Evolutionary conservation across 2,329 filamentous ascomycete species (phyloP).

Genomic region (Talaromyces sp.): DNA sequence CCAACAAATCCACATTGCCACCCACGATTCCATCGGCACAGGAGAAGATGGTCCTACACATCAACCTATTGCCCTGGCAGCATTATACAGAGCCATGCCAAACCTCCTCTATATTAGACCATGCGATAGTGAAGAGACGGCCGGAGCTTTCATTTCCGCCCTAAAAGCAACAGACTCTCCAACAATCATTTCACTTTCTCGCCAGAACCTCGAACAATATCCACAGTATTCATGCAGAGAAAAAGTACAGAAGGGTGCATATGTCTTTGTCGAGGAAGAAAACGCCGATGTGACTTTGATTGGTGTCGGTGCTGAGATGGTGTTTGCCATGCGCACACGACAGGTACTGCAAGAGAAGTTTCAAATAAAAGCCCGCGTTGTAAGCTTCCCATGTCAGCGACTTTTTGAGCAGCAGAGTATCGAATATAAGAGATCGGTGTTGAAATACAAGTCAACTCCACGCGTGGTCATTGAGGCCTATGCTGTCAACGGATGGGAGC

Average conservation of each 20-base stretch:
- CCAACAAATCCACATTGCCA: slow-evolving; percentile 60
- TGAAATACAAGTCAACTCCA: slow-evolving; percentile 42
- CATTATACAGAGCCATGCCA: slow-evolving; percentile 62
- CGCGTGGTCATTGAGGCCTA: slow-evolving; percentile 53
- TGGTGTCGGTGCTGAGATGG: slow-evolving; percentile 53
- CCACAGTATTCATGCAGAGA: slow-evolving; percentile 36
- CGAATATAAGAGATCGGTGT: slow-evolving; percentile 47
- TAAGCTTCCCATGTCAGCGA: slow-evolving; percentile 53
- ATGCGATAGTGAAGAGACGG: slow-evolving; percentile 57
- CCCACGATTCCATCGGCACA: slow-evolving; percentile 60
- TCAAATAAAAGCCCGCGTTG: slow-evolving; percentile 45
- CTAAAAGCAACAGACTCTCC: slow-evolving; percentile 41
- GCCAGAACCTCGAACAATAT: slow-evolving; percentile 44
- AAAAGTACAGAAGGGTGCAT: slow-evolving; percentile 42
- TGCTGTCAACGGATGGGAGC: slow-evolving; percentile 52
- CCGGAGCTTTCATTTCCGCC: slow-evolving; percentile 46
- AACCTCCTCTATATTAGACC: slow-evolving; percentile 62
- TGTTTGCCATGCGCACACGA: slow-evolving; percentile 47
- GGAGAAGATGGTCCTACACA: slow-evolving; percentile 64
- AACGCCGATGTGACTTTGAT: slow-evolving; percentile 49
- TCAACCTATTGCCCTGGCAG: slow-evolving; percentile 59
- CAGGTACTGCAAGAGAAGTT: slow-evolving; percentile 40
- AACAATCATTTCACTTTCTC: slow-evolving; percentile 46
- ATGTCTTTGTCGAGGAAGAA: slow-evolving; percentile 41
- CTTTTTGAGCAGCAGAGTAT: slow-evolving; percentile 50